Conservation (phyloP, 1,139 yeast species). For the Saccharomycopsis crataegensis region DNA sequence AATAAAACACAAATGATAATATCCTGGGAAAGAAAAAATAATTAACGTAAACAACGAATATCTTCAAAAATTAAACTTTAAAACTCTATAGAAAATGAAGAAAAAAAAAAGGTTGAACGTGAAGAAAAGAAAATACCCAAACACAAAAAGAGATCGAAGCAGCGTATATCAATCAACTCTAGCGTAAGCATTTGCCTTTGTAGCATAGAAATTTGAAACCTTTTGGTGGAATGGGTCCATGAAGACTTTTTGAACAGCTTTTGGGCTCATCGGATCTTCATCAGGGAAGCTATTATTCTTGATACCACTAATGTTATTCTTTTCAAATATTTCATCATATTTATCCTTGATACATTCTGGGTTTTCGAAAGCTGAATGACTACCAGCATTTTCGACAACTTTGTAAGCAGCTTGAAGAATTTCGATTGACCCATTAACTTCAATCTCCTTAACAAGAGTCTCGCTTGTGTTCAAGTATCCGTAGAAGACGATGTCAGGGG, state of each 20-base stretch:
- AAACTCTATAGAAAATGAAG: background rate
- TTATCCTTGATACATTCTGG: conserved; percentile 21
- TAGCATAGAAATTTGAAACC: conserved; percentile 5
- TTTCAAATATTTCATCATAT: conserved; percentile 24
- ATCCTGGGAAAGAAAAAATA: background rate
- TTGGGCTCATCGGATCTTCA: conserved; percentile 4
- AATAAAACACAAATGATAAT: background rate
- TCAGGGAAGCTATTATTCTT: conserved; percentile 20
- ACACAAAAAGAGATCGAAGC: background rate
- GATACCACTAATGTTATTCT: conserved; percentile 29
- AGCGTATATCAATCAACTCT: conserved; percentile 6
- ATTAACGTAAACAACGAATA: background rate
- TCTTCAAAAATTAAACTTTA: background rate
- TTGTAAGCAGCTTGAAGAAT: conserved; percentile 28
- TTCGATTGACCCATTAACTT: conserved; percentile 25
- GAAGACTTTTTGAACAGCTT: conserved; percentile 4
- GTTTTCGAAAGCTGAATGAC: conserved; percentile 27
- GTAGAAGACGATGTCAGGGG: conserved; percentile 35
- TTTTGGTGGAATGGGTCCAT: conserved; percentile 1
- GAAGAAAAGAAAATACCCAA: background rate
- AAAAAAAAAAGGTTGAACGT: background rate
- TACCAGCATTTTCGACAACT: conserved; percentile 28
- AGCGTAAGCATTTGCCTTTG: conserved; percentile 5
- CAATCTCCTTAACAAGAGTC: conserved; percentile 34
- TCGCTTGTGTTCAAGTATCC: conserved; percentile 39